Evolutionary conservation across 2,329 filamentous ascomycete species (phyloP).

Genomic region (Dothidotthia symphoricarpi): DNA sequence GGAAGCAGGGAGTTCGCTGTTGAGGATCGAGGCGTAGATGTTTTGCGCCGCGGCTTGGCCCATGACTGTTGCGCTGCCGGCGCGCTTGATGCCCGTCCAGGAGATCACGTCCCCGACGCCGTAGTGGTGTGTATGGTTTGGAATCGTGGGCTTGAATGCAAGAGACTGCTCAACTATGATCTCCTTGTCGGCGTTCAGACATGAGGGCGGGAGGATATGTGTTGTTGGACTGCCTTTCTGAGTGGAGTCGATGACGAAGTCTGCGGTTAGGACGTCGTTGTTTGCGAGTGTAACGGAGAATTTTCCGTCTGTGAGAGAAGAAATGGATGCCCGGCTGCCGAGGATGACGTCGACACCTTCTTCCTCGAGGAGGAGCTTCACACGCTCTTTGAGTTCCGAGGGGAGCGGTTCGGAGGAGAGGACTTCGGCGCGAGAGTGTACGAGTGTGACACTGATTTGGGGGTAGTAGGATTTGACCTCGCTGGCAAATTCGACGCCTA

Average conservation of each 20-base stretch:
- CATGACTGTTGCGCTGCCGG: slow-evolving; percentile 72
- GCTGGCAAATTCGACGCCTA: slow-evolving; percentile 78
- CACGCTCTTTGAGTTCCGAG: slow-evolving; percentile 64
- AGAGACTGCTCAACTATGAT: slow-evolving; percentile 60
- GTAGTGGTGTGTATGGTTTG: slow-evolving; percentile 63
- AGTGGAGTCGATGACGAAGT: slow-evolving; percentile 68
- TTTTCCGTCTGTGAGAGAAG: slow-evolving; percentile 29
- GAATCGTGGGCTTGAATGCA: slow-evolving; percentile 53
- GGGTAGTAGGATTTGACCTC: slow-evolving; percentile 71
- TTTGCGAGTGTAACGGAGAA: slow-evolving; percentile 48
- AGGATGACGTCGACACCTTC: slow-evolving; percentile 65
- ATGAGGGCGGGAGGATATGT: slow-evolving; percentile 58
- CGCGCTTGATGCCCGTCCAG: slow-evolving; percentile 79
- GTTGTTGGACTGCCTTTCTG: slow-evolving; percentile 63
- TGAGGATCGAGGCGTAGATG: slow-evolving; percentile 37
- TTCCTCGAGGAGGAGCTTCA: slow-evolving; percentile 59
- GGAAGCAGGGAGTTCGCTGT: slow-evolving; percentile 25
- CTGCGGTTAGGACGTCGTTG: slow-evolving; percentile 54
- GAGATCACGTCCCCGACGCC: slow-evolving; percentile 67
- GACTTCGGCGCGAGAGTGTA: slow-evolving; percentile 69
- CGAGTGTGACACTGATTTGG: slow-evolving; percentile 64
- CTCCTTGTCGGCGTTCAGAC: slow-evolving; percentile 63
- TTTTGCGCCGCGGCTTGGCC: slow-evolving; percentile 67
- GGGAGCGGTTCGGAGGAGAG: slow-evolving; percentile 72
- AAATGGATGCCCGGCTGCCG: slow-evolving; percentile 55